Evolutionary conservation across 2,329 filamentous ascomycete species (phyloP), one percentile per base, ranked within the genome.

Genomic region (Pseudocercospora macadamiae): DNA sequence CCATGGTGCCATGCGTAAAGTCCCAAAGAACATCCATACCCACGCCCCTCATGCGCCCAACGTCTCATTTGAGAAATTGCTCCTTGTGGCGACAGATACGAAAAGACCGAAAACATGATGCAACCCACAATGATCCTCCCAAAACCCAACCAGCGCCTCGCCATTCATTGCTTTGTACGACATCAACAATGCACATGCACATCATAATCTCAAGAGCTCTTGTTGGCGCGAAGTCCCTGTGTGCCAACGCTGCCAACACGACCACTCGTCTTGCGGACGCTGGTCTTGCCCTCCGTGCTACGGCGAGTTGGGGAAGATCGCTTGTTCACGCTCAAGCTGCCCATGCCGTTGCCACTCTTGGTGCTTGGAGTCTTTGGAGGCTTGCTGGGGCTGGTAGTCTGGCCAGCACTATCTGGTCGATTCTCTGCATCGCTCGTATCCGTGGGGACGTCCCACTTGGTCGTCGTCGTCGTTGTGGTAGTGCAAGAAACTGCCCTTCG

Each of bases 401-500:
- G 39, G 68, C 54, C 47, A 23, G 66, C 64, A 10, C 60, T 60
- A 12, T 52, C 57, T 10, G 68, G 67, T 30, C 65, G 68, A 47
- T 81, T 81, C 70, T 82, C 79, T 14, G 72, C 68, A 54, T 81
- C 80, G 61, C 77, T 80, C 44, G 77, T 77, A 58, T 80, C 79
- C 14, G 75, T 76, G 6, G 64, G 73, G 65, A 63, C 70, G 51
- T 74, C 73, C 73, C 73, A 75, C 60, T 74, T 74, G 21, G 74
- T 77, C 9, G 76, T 86, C 9, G 77, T 86, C 2, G 88, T 87
- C 0, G 89, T 87, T 2, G 87, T 90, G 2, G 87, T 88, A 3
- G 86, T 88, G 74, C 91, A 89, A 74, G 89, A 92, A 57, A 89
- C 83, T 0, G 91, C 89, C 48, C 90, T 83, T 55, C 81, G 77